Base-by-base conservation (phyloP, 768 basidiomycete species). In the Lactifluus volemus region DNA sequence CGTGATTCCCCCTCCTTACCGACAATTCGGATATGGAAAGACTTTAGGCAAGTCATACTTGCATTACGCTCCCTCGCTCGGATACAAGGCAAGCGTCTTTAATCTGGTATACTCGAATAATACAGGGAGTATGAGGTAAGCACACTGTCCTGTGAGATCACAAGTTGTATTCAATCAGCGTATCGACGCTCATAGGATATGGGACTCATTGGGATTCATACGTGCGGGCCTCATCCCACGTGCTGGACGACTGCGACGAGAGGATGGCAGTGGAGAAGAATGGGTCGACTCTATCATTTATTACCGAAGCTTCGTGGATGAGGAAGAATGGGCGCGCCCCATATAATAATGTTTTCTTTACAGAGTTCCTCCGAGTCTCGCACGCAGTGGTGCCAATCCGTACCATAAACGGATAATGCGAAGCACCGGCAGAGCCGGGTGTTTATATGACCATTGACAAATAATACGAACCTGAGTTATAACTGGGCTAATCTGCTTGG, bases 21-120 rank as follows among this genome's bases (percentile, higher is more conserved):
- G 91, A 29, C 83, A 83, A 2, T 73, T 76, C 39, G 84, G 87
- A 34, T 83, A 87, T 67, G 94, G 93, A 17, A 73, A 75, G 45
- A 75, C 81, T 7, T 81, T 98, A 41, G 92, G 88, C 4, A 79
- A 78, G 61, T 89, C 89, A 3, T 97, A 84, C 73, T 74, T 95
- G 21, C 75, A 88, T 70, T 92, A 91, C 68, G 95, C 83, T 1
- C 95, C 92, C 0, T 76, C 74, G 41, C 74, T 94, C 25, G 92
- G 89, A 38, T 88, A 88, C 73, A 76, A 81, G 66, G 86, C 81
- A 4, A 89, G 86, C 68, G 84, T 96, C 29, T 96, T 97, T 25
- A 25, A 25, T 78, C 96, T 97, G 71, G 92, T 97, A 41, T 96
- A 89, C 71, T 83, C 84, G 29, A 91, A 86, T 70, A 97, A 96